Conservation (phyloP, 2,329 filamentous ascomycete species). For the Pseudogymnoascus sp. region DNA sequence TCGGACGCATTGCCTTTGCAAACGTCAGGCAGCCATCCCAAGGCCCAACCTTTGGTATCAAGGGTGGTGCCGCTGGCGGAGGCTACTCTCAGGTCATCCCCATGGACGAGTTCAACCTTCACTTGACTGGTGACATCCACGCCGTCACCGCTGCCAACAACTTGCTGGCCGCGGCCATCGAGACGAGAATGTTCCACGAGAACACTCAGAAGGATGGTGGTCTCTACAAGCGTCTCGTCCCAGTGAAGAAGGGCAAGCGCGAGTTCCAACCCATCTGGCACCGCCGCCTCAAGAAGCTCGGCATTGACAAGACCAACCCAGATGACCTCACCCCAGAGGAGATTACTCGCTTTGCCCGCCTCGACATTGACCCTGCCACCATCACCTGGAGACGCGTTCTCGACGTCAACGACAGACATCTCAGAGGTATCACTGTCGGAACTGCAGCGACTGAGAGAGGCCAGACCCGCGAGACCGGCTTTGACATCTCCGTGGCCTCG, state of each 20-base stretch:
- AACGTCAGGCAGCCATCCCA: constrained; percentile 96
- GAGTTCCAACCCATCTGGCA: constrained; percentile 87
- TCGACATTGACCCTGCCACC: constrained; percentile 93
- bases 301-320: constrained; percentile 90
- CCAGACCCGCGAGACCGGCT: constrained; percentile 78
- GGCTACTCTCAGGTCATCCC: constrained; percentile 99
- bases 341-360: constrained; percentile 76
- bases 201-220: constrained; percentile 86
- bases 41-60: constrained; percentile 97
- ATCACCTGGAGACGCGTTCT: constrained; percentile 96
- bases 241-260: constrained; percentile 81
- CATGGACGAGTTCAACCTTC: constrained; percentile 99
- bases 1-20: constrained; percentile 83
- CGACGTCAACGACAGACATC: constrained; percentile 93
- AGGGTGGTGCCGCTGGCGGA: constrained; percentile 92
- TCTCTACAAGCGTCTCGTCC: constrained; percentile 81
- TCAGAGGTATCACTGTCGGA: constrained; percentile 83
- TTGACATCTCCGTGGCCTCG: constrained; percentile 95
- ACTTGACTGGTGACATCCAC: constrained; percentile 95
- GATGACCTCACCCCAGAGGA: constrained; percentile 87
- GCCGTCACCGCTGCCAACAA: constrained; percentile 97
- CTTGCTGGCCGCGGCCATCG: constrained; percentile 88
- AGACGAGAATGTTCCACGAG: constrained; percentile 98
- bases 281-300: constrained; percentile 87
- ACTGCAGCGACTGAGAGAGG: constrained; percentile 87